Evolutionary conservation across 2,329 filamentous ascomycete species (phyloP), one percentile per base, ranked within the genome.

Genomic region (Pseudonectria foliicola): DNA sequence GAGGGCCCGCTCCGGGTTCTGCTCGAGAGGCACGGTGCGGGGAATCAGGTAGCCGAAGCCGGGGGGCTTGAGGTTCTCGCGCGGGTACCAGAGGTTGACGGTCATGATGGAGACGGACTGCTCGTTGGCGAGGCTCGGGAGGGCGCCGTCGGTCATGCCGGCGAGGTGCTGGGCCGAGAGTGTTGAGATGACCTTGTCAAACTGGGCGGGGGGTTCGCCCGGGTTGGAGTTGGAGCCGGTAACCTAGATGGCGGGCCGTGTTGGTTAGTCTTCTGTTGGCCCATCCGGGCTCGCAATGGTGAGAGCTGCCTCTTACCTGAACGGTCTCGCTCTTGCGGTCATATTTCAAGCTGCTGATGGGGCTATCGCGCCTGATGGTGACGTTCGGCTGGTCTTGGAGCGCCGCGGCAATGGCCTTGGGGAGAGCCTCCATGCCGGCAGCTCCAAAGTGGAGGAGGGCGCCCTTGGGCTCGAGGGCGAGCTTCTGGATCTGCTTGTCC

Each of bases 21-120:
- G 71, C 25, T 77, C 75, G 31, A 71, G 68, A 3, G 80, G 73
- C 2, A 85, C 71, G 12, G 79, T 79, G 39, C 79, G 77, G 2
- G 92, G 90, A 39, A 98, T 84, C 5, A 98, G 75, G 60, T 96
- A 96, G 45, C 92, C 92, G 55, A 96, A 93, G 13, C 89, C 92
- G 21, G 68, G 63, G 37, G 78, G 66, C 11, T 76, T 74, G 25
- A 94, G 63, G 38, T 75, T 54, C 6, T 79, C 70, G 28, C 77
- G 68, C 2, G 71, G 66, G 59, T 82, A 98, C 71, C 82, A 95
- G 31, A 98, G 70, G 62, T 95, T 95, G 42, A 98, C 83, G 3
- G 89, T 85, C 80, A 89, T 89, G 47, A 95, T 88, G 23, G 81
- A 89, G 21, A 90, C 83, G 25, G 81, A 76, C 34, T 75, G 71